Conservation (phyloP, 305 asterid genomes). For the Vinca major region DNA sequence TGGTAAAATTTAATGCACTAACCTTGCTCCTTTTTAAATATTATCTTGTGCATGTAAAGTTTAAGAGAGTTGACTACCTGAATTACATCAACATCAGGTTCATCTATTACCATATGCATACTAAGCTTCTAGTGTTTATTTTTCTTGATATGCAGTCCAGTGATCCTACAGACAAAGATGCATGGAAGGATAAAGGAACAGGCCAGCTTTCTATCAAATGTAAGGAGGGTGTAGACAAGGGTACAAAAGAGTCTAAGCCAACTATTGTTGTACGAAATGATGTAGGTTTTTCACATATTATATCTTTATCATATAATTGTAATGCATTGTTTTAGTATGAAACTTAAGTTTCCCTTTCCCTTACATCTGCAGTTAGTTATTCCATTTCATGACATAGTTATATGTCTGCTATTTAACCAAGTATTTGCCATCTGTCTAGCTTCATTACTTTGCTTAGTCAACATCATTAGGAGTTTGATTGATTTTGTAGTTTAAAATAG, state of each 20-base stretch:
- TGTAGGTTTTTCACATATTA: constrained; percentile 36
- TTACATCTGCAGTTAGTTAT: neutral
- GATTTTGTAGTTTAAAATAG: neutral
- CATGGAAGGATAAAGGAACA: constrained; percentile 89
- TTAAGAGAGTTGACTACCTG: neutral
- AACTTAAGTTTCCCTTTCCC: too few species aligned
- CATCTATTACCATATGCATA: neutral
- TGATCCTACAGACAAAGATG: constrained; percentile 66
- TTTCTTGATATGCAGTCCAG: constrained; percentile 44
- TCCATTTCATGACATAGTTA: neutral
- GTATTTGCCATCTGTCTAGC: neutral
- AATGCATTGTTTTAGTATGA: neutral
- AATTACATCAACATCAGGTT: neutral
- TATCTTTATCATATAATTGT: neutral
- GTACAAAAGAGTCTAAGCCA: constrained; percentile 83
- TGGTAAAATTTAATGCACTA: neutral
- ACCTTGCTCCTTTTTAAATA: neutral
- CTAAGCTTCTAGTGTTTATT: constrained; percentile 6
- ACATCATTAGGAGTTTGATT: neutral
- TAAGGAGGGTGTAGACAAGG: constrained; percentile 74
- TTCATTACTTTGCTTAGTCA: neutral
- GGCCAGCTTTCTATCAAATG: constrained; percentile 86
- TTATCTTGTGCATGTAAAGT: neutral
- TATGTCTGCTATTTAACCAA: neutral
- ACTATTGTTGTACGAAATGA: constrained; percentile 80